These are phyloP conservation scores for Cytospora mali DNA, from an alignment of 2,329 filamentous ascomycete species.

Conservation along the genomic window DNA sequence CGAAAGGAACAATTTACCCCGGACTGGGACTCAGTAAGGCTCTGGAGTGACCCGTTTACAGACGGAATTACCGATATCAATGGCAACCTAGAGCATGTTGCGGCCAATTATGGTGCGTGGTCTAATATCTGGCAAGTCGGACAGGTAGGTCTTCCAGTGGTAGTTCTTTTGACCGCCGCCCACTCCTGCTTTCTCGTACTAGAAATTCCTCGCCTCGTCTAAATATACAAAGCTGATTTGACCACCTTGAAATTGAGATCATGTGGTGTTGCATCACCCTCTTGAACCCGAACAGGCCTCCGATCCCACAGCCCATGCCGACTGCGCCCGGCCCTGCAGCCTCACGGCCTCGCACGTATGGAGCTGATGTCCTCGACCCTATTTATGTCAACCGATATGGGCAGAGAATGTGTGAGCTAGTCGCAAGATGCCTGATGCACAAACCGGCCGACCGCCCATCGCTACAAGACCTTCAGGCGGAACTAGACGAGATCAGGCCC, in stretches of 20 bases:
- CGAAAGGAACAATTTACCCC: constrained; percentile 9
- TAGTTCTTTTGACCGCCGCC: neutral
- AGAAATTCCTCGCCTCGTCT: neutral
- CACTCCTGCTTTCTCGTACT: neutral
- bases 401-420: neutral
- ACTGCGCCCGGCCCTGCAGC: too few relatives aligned
- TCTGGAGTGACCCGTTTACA: neutral
- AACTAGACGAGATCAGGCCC: neutral
- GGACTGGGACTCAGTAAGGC: neutral
- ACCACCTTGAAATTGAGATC: neutral
- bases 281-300: neutral
- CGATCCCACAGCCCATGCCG: neutral
- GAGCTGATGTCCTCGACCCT: neutral
- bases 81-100: neutral
- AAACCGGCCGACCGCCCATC: neutral
- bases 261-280: constrained; percentile 10
- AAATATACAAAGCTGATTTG: neutral
- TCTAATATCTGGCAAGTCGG: constrained; percentile 8
- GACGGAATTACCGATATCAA: neutral
- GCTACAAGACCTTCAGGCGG: neutral
- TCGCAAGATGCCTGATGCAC: neutral
- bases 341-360: neutral
- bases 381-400: neutral
- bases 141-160: neutral
- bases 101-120: constrained; percentile 5